Conservation (phyloP, 2,329 filamentous ascomycete genomes). For the Claviceps sp. region DNA sequence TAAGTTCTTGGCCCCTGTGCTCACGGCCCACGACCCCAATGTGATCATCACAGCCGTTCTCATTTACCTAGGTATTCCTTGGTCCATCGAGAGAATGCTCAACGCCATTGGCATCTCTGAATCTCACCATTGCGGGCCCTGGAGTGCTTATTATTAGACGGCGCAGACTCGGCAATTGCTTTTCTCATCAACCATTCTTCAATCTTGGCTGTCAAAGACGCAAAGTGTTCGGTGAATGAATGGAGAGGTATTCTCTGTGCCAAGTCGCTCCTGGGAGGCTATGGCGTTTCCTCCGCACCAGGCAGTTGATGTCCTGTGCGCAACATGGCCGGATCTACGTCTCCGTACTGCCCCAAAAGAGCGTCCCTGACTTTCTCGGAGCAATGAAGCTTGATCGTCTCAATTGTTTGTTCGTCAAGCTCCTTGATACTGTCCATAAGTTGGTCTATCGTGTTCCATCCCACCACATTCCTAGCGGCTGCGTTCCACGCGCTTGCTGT, state of each 20-base stretch:
- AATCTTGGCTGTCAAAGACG: not conserved
- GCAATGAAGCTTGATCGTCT: slow-evolving; percentile 11
- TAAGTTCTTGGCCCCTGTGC: too few relatives aligned
- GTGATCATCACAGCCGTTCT: too few relatives aligned
- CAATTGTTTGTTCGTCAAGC: slow-evolving; percentile 14
- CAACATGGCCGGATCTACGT: slow-evolving; percentile 5
- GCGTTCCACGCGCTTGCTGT: slow-evolving; percentile 23
- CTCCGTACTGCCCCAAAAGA: slow-evolving; percentile 8
- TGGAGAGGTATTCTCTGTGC: not conserved
- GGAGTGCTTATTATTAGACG: not conserved
- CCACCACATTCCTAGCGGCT: slow-evolving; percentile 22
- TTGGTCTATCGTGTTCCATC: slow-evolving; percentile 18
- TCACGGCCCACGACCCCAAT: too few relatives aligned
- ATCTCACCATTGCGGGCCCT: not conserved
- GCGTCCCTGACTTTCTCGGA: slow-evolving; percentile 7
- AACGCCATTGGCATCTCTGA: not conserved
- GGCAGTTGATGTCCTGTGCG: not conserved
- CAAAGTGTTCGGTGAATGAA: not conserved
- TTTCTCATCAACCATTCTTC: not conserved
- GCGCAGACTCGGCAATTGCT: not conserved
- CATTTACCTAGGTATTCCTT: too few relatives aligned
- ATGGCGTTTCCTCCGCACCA: not conserved
- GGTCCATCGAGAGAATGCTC: too few relatives aligned
- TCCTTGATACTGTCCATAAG: slow-evolving; percentile 15
- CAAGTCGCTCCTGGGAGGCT: not conserved